Percentiles rank a stretch among this genome's conserved stretches.
Conservation (phyloP, 441 rosid species). For the Populus hybrid region DNA sequence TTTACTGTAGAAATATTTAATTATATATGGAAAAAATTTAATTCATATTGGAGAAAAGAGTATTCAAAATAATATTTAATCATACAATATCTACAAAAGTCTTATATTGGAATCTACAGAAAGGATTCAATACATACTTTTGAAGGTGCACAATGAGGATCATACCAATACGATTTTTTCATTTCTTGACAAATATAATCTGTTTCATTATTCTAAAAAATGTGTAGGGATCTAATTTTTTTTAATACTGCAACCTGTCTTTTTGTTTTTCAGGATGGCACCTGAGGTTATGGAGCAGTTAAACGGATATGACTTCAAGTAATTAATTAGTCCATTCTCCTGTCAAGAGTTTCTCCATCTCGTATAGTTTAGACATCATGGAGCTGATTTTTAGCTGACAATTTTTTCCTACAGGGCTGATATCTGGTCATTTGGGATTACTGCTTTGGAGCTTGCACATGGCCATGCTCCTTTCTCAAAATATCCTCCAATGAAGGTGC, state of each 20-base stretch:
- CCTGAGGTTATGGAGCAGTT: conserved; percentile 99
- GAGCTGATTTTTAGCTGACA: conserved; percentile 22
- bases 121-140: background rate
- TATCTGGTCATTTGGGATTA: too few relatives aligned
- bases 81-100: background rate
- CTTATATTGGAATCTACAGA: background rate
- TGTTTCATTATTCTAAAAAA: background rate
- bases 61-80: background rate
- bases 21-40: too few relatives aligned
- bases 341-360: conserved; percentile 9
- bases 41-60: background rate
- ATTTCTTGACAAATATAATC: background rate
- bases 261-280: conserved; percentile 78
- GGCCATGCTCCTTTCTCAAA: too few relatives aligned
- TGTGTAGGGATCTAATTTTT: background rate
- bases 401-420: background rate
- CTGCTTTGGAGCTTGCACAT: too few relatives aligned
- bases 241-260: conserved; percentile 3
- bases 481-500: too few relatives aligned
- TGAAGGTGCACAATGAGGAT: background rate
- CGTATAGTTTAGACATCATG: conserved; percentile 12
- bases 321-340: conserved; percentile 30
- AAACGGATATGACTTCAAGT: conserved; percentile 96
- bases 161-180: background rate
- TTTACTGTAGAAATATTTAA: background rate